Conservation (phyloP, 495 filamentous ascomycete genomes). For the Aspergillus cristatus region DNA sequence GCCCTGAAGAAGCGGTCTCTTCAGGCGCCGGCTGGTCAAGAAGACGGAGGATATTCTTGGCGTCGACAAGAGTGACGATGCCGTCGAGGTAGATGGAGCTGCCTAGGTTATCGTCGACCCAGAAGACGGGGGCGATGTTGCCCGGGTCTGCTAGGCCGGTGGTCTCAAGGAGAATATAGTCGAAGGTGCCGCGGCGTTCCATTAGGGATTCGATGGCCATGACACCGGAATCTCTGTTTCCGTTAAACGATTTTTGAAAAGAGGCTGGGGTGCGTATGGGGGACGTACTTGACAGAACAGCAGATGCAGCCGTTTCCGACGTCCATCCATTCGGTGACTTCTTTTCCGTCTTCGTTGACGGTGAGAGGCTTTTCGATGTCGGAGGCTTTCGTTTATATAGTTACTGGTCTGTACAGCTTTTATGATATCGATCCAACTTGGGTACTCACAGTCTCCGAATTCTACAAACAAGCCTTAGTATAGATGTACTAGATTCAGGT, state of each 20-base stretch:
- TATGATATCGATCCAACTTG: too few species aligned
- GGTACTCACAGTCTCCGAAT: constrained; percentile 79
- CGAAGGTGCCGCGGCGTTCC: constrained; percentile 85
- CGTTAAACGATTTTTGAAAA: background rate
- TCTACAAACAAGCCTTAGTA: constrained; percentile 41
- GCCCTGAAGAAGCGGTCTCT: constrained; percentile 23
- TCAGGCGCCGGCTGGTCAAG: constrained; percentile 66
- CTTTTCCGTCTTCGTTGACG: constrained; percentile 71
- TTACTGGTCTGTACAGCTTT: too few species aligned
- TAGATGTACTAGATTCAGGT: background rate
- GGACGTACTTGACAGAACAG: constrained; percentile 85
- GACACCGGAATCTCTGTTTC: constrained; percentile 74
- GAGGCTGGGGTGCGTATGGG: background rate
- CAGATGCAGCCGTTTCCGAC: constrained; percentile 97
- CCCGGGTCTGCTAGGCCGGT: constrained; percentile 93
- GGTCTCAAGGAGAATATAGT: constrained; percentile 97
- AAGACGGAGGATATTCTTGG: constrained; percentile 75
- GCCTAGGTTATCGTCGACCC: constrained; percentile 90
- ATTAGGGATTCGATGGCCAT: constrained; percentile 94
- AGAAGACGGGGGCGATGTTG: constrained; percentile 92
- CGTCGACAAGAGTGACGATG: constrained; percentile 92
- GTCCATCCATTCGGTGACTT: constrained; percentile 91
- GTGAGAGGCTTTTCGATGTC: constrained; percentile 94
- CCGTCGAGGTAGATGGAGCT: constrained; percentile 94
- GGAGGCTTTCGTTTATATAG: constrained; percentile 43